Conservation (phyloP, 371 early-diverging fungal species). For the Funneliformis caledonium region DNA sequence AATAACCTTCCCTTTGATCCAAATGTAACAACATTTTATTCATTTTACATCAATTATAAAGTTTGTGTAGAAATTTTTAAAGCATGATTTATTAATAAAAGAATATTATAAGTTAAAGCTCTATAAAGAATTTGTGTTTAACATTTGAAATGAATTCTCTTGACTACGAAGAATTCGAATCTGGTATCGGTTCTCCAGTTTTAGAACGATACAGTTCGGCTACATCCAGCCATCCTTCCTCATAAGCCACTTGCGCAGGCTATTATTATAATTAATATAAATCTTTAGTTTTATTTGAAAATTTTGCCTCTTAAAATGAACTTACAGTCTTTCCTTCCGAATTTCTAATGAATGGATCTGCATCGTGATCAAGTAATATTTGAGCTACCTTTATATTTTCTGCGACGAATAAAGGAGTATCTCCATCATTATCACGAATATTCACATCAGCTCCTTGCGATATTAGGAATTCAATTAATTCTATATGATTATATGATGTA, state of each 20-base stretch:
- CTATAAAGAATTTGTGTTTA: too few relatives aligned
- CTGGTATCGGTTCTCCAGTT: slow-evolving; percentile 17
- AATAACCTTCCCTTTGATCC: too few relatives aligned
- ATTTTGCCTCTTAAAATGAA: neutral
- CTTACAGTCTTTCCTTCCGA: slow-evolving; percentile 62
- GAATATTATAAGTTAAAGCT: too few relatives aligned
- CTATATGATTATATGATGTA: slow-evolving; percentile 66
- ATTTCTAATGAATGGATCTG: slow-evolving; percentile 68
- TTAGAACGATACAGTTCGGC: slow-evolving; percentile 16
- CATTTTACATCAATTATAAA: too few relatives aligned
- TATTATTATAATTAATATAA: neutral
- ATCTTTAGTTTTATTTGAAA: neutral
- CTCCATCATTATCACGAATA: slow-evolving; percentile 79
- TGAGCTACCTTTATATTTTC: slow-evolving; percentile 77
- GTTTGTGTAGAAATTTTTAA: too few relatives aligned
- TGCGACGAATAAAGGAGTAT: slow-evolving; percentile 85
- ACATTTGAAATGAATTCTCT: too few relatives aligned
- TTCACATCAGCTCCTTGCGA: slow-evolving; percentile 65
- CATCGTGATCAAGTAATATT: slow-evolving; percentile 72
- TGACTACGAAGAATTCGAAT: neutral
- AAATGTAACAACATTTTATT: too few relatives aligned
- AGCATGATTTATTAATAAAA: too few relatives aligned
- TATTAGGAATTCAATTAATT: slow-evolving; percentile 60
- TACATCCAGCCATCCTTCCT: slow-evolving; percentile 34
- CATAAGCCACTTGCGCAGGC: slow-evolving; percentile 37